Evolutionary conservation across 441 rosid species (phyloP), one percentile per base, ranked within the genome.

Genomic region (Melastoma candidum): DNA sequence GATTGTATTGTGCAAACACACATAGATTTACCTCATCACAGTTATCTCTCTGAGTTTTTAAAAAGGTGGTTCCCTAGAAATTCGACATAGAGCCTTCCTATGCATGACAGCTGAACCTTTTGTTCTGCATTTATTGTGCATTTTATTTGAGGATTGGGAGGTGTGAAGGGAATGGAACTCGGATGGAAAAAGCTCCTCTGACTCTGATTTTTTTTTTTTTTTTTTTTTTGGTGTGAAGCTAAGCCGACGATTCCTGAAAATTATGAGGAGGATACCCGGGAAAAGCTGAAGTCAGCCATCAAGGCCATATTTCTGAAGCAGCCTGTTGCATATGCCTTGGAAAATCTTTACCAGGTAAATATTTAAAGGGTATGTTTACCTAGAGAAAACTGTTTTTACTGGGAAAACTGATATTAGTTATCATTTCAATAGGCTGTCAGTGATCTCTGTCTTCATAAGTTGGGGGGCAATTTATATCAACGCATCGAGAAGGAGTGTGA

Each of bases 261-360:
- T 65, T 94, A 90, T 63, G 99, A 94, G 77, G 96, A 82, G 71
- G 83, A 75, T 58, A 90, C 96, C 3, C 90, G 97, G 99, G 84
- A 83, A 69, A 83, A 70, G 71, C 74, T 94, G 53, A 85, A 90
- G 70, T 82, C 89, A 62, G 97, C 99, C 56, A 87, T 94, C 57
- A 84, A 70, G 69, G 96, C 97, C 59, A 94, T 90, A 79, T 90
- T 94, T 79, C 71, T 83, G 56, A 90, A 87, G 71, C 83, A 74
- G 69, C 82, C 82, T 12, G 58, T 69, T 73, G 65, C 89, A 22
- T 87, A 90, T 58, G 87, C 84, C 64, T 72, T 85, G 64, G 99
- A 94, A 74, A 75, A 76, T 65, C 89, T 90, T 57, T 94, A 90
- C 74, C 99, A 94, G 81, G 99, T 80, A 69, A 44, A 17, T 17